These are phyloP conservation scores for Mycena filopes DNA, from an alignment of 768 basidiomycete genomes.

Conservation along the genomic window DNA sequence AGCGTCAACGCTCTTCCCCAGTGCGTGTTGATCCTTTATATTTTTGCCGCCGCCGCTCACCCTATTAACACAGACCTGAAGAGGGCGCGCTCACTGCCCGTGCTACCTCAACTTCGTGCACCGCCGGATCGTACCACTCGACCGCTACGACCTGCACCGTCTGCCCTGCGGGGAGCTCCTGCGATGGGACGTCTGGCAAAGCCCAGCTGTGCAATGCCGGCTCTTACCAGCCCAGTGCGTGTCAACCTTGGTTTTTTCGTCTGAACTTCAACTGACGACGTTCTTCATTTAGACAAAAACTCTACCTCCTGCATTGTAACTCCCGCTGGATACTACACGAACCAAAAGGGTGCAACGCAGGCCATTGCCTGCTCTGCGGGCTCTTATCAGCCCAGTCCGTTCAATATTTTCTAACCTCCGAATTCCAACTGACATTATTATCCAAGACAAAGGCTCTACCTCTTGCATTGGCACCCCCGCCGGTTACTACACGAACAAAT, in stretches of 20 bases:
- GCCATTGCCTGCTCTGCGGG: slow-evolving; percentile 6
- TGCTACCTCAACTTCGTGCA: no score
- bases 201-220: no score
- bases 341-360: background rate
- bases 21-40: no score
- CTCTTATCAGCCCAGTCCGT: slow-evolving; percentile 23
- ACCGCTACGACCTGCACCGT: no score
- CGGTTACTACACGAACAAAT: background rate
- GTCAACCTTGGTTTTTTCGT: background rate
- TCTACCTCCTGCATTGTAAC: slow-evolving; percentile 1
- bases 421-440: background rate
- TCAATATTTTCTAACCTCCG: background rate
- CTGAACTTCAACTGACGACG: background rate
- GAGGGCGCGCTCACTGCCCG: no score
- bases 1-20: no score
- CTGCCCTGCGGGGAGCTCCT: no score
- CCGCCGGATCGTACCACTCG: no score
- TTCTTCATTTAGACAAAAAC: background rate
- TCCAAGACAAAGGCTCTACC: background rate
- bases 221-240: no score
- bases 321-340: background rate
- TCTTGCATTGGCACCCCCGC: background rate
- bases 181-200: no score
- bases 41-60: no score
- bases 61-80: no score